Evolutionary conservation across 2,329 filamentous ascomycete genomes (phyloP).

Genomic region (Trichocomaceae sp.): DNA sequence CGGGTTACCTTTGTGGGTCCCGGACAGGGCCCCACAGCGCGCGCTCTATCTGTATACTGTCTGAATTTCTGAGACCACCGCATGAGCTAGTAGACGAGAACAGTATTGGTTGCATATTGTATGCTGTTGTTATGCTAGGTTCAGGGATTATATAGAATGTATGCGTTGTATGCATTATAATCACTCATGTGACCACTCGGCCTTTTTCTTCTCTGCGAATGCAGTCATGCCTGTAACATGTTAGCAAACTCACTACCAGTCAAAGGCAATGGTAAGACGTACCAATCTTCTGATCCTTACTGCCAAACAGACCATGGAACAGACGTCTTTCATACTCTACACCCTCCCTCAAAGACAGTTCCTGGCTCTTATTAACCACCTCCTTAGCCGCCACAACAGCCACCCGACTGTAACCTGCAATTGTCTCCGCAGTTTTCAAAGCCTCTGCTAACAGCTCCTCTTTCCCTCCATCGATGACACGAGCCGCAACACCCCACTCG

Average conservation of each 20-base stretch:
- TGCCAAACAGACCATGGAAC: conserved; percentile 91
- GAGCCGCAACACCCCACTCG: conserved; percentile 83
- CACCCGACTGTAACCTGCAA: conserved; percentile 80
- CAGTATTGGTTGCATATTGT: too few relatives aligned
- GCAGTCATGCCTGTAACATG: conserved; percentile 64
- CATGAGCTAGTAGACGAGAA: too few relatives aligned
- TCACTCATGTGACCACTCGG: conserved; percentile 78
- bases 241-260: neutral
- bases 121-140: too few relatives aligned
- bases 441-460: conserved; percentile 77
- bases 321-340: conserved; percentile 91
- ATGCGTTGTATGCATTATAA: too few relatives aligned
- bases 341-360: conserved; percentile 76
- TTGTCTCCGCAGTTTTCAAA: conserved; percentile 76
- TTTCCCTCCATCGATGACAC: conserved; percentile 65
- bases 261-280: conserved; percentile 24
- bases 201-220: conserved; percentile 90
- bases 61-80: too few relatives aligned
- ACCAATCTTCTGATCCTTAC: conserved; percentile 93
- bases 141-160: too few relatives aligned
- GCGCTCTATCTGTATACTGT: too few relatives aligned
- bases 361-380: conserved; percentile 99
- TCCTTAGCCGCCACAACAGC: conserved; percentile 88
- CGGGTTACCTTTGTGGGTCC: too few relatives aligned
- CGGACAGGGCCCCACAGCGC: too few relatives aligned